These are phyloP conservation scores for Wallacemonas sp. DNA, from an alignment of 208 protist genomes.

Conservation along the genomic window DNA sequence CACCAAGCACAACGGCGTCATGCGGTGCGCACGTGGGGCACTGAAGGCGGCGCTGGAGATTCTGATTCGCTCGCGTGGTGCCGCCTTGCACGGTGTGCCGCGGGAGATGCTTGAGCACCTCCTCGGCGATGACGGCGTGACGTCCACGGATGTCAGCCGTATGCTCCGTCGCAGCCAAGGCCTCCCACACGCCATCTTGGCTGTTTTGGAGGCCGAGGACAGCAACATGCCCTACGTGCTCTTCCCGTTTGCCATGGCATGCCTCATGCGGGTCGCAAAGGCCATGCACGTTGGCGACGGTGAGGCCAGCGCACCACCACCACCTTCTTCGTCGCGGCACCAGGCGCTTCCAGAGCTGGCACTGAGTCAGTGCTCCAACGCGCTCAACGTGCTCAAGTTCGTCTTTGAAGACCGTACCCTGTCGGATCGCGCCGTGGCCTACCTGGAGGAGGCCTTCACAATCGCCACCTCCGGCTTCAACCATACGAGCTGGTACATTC, in stretches of 20 bases:
- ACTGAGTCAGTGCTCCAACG: conserved; percentile 83
- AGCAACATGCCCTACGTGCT: conserved; percentile 57
- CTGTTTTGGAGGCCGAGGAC: conserved; percentile 86
- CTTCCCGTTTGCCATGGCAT: conserved; percentile 69
- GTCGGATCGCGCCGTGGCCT: conserved; percentile 54
- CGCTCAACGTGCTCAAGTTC: conserved; percentile 93
- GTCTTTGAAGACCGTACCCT: conserved; percentile 90
- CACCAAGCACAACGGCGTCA: conserved; percentile 93
- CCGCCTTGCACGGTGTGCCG: conserved; percentile 56
- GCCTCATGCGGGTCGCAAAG: conserved; percentile 49
- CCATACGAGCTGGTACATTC: conserved; percentile 81
- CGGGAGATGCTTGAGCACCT: conserved; percentile 66
- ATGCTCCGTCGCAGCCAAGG: conserved; percentile 91
- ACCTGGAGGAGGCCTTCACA: conserved; percentile 82
- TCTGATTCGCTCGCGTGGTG: conserved; percentile 64
- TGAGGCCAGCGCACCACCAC: background rate
- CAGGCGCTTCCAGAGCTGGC: conserved; percentile 27
- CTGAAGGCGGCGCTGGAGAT: conserved; percentile 51
- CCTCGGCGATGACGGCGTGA: conserved; percentile 76
- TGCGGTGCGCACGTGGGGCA: conserved; percentile 71
- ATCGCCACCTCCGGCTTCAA: conserved; percentile 81
- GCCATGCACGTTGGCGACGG: background rate
- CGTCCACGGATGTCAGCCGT: conserved; percentile 62
- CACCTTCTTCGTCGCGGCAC: background rate
- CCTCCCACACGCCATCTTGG: conserved; percentile 79